phyloP scores from a whole-genome alignment of 805 yeast genomes.

The Ogataea allantospora region DNA sequence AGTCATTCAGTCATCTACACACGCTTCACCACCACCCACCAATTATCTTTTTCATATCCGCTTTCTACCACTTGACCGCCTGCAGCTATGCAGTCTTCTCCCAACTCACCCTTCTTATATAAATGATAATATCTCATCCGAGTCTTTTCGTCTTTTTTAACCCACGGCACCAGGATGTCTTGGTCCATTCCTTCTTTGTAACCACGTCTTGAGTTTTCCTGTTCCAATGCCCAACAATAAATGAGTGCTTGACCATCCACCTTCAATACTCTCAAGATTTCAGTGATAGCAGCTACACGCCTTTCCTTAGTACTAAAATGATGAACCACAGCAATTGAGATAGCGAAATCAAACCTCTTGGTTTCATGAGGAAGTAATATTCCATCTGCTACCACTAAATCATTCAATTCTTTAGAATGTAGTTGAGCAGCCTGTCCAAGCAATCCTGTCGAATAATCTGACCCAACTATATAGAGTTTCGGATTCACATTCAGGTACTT shows the following conservation, averaged over 20 bases:
- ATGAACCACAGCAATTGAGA: constrained; percentile 93
- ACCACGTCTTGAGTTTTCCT: constrained; percentile 82
- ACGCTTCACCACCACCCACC: constrained; percentile 70
- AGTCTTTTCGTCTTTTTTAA: constrained; percentile 47
- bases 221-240: constrained; percentile 97
- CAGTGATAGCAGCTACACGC: constrained; percentile 69
- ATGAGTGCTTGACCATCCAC: constrained; percentile 69
- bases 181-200: constrained; percentile 90
- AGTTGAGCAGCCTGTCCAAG: constrained; percentile 58
- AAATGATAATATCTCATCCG: constrained; percentile 87
- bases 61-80: constrained; percentile 64
- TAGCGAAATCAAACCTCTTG: constrained; percentile 68
- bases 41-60: constrained; percentile 93
- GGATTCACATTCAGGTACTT: constrained; percentile 77
- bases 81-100: constrained; percentile 63
- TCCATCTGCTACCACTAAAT: constrained; percentile 81
- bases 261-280: constrained; percentile 56
- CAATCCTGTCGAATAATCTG: constrained; percentile 69
- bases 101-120: constrained; percentile 81
- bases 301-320: constrained; percentile 88
- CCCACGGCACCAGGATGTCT: constrained; percentile 97
- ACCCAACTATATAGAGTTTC: constrained; percentile 69
- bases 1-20: constrained; percentile 15
- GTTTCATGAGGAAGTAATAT: constrained; percentile 56
- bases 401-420: constrained; percentile 31